These are phyloP conservation scores for Krasilnikovozyma curviuscula DNA, from an alignment of 768 basidiomycete genomes.

Conservation along the genomic window DNA sequence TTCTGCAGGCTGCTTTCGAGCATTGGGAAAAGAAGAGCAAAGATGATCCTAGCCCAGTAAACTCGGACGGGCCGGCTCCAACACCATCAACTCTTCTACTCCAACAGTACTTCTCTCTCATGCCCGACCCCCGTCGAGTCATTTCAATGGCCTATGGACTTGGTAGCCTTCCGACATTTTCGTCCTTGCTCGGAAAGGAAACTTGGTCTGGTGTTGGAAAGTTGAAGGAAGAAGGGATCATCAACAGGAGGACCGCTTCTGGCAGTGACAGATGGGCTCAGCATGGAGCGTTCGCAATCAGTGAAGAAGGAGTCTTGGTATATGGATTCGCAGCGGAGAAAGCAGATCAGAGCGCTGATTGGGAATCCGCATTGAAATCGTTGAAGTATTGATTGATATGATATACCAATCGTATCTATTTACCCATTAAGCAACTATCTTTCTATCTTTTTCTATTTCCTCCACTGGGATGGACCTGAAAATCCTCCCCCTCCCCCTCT, in stretches of 20 bases:
- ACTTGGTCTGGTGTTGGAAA: neutral
- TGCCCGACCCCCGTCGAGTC: constrained; percentile 1
- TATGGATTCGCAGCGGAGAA: constrained; percentile 3
- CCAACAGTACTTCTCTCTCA: constrained; percentile 6
- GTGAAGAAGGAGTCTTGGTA: neutral
- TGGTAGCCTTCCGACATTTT: neutral
- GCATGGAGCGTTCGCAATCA: constrained; percentile 2
- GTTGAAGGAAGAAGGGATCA: constrained; percentile 4
- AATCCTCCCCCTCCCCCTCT: too few relatives aligned
- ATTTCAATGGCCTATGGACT: constrained; percentile 6
- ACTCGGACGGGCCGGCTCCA: neutral
- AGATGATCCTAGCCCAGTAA: too few relatives aligned
- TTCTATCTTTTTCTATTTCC: too few relatives aligned
- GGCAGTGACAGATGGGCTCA: constrained; percentile 8
- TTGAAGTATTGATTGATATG: too few relatives aligned
- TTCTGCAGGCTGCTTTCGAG: constrained; percentile 2
- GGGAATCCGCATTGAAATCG: neutral
- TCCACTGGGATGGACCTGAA: too few relatives aligned
- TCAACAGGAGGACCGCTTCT: constrained; percentile 4
- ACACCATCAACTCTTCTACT: too few relatives aligned
- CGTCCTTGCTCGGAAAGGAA: neutral
- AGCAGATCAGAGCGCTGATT: constrained; percentile 7
- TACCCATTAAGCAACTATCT: too few relatives aligned
- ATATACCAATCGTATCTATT: too few relatives aligned
- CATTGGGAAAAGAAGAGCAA: neutral